Evolutionary conservation across 2,329 filamentous ascomycete genomes (phyloP), one percentile per base, ranked within the genome.

Genomic region (Ceratocystis lukuohia): DNA sequence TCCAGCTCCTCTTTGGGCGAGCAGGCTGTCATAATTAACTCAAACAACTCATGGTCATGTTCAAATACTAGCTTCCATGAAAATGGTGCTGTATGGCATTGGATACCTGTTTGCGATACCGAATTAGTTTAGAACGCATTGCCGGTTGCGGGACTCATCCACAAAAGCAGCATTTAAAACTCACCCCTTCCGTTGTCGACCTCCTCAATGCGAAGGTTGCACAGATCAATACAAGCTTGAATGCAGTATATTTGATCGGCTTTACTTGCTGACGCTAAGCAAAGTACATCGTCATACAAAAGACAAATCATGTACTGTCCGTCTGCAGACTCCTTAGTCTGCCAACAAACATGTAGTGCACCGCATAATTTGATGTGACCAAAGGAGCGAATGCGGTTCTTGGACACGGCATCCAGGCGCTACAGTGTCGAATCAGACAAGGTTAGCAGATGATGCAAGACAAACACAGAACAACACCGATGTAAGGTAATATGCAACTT

Each of bases 1-100:
- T 87, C 84, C 59, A 82, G 78, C 71, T 94, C 90, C 73, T 99
- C 93, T 50, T 82, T 84, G 0, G 84, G 79, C 1, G 88, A 93
- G 71, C 91, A 96, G 45, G 91, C 93, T 70, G 88, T 95, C 76
- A 96, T 80, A 50, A 96, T 85, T 17, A 96, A 76, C 75, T 97
- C 93, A 73, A 89, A 93, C 65, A 93, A 79, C 68, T 88, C 85
- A 70, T 88, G 83, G 66, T 88, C 81, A 70, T 84, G 84, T 73
- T 94, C 87, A 72, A 97, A 96, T 2, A 90, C 80, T 10, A 96
- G 72, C 74, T 97, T 99, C 93, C 92, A 97, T 1, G 91, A 94
- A 74, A 89, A 89, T 0, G 89, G 86, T 0, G 89, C 89, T 2
- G 88, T 89, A 69, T 94, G 87, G 72, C 91, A 96, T 78, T 93